Evolutionary conservation across 768 basidiomycete genomes (phyloP).

Genomic region (Leccinum ochraceum): DNA sequence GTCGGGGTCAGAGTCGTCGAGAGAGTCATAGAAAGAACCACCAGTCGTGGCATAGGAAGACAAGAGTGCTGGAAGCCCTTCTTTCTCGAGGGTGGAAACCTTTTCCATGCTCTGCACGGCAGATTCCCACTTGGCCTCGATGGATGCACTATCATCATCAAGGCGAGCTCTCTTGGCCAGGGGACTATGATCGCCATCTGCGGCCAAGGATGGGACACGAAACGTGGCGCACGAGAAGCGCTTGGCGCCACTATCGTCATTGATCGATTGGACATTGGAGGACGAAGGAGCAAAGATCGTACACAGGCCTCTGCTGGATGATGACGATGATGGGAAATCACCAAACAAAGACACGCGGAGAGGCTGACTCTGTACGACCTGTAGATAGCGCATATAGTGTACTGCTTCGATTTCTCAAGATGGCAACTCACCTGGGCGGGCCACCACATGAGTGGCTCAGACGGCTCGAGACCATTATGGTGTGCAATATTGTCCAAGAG

Average conservation of each 20-base stretch:
- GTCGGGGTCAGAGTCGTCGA: constrained; percentile 29
- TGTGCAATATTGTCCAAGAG: constrained; percentile 34
- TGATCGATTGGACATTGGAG: constrained; percentile 44
- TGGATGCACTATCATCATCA: constrained; percentile 24
- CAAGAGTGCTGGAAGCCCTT: constrained; percentile 48
- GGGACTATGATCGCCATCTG: constrained; percentile 27
- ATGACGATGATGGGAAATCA: constrained; percentile 30
- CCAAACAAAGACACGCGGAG: constrained; percentile 35
- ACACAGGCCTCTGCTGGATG: constrained; percentile 23
- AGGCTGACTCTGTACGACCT: constrained; percentile 31
- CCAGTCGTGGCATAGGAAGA: constrained; percentile 29
- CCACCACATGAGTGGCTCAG: constrained; percentile 57
- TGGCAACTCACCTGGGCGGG: constrained; percentile 57
- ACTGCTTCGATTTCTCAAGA: not conserved
- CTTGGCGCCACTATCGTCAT: constrained; percentile 33
- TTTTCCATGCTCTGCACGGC: constrained; percentile 50
- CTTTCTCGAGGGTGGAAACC: constrained; percentile 43
- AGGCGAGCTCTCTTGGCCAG: constrained; percentile 49
- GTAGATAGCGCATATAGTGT: constrained; percentile 8
- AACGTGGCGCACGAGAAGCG: constrained; percentile 49
- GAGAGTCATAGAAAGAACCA: constrained; percentile 26
- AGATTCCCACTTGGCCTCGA: constrained; percentile 45
- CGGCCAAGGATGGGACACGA: constrained; percentile 9
- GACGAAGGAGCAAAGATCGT: constrained; percentile 36
- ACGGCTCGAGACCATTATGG: constrained; percentile 21